phyloP scores from a whole-genome alignment of 2,329 filamentous ascomycete genomes.

The Aureobasidium sp. region DNA sequence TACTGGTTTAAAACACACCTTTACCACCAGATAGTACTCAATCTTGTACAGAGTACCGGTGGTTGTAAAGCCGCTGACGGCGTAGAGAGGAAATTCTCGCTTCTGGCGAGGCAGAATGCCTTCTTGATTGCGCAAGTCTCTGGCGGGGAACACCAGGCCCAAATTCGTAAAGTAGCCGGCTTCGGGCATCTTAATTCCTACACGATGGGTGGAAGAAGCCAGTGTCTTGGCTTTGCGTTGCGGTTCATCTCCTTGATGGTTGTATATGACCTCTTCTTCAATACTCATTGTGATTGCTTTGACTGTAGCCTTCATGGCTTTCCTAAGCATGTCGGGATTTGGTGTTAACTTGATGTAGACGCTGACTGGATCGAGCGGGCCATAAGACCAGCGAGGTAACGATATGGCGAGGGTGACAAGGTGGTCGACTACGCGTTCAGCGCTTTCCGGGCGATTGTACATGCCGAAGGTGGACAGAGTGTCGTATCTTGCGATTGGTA shows the following conservation, averaged over 20 bases:
- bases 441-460: slow-evolving; percentile 94
- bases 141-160: slow-evolving; percentile 81
- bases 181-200: slow-evolving; percentile 81
- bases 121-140: slow-evolving; percentile 78
- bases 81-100: slow-evolving; percentile 81
- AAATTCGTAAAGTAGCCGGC: slow-evolving; percentile 90
- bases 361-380: slow-evolving; percentile 87
- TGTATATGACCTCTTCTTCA: slow-evolving; percentile 98
- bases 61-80: slow-evolving; percentile 86
- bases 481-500: slow-evolving; percentile 88
- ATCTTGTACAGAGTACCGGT: slow-evolving; percentile 95
- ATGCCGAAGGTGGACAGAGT: slow-evolving; percentile 97
- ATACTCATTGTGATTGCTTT: slow-evolving; percentile 89
- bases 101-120: slow-evolving; percentile 81
- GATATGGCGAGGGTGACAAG: slow-evolving; percentile 87
- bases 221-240: slow-evolving; percentile 83
- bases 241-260: slow-evolving; percentile 93
- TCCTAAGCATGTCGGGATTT: slow-evolving; percentile 84
- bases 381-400: slow-evolving; percentile 92
- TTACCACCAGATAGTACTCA: slow-evolving; percentile 91
- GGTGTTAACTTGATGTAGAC: slow-evolving; percentile 93
- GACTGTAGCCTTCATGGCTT: slow-evolving; percentile 87
- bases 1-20: slow-evolving; percentile 51
- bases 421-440: slow-evolving; percentile 79
- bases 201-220: slow-evolving; percentile 71